Evolutionary conservation across 495 filamentous ascomycete species (phyloP), one percentile per base, ranked within the genome.

Genomic region (Cairneyella variabilis): DNA sequence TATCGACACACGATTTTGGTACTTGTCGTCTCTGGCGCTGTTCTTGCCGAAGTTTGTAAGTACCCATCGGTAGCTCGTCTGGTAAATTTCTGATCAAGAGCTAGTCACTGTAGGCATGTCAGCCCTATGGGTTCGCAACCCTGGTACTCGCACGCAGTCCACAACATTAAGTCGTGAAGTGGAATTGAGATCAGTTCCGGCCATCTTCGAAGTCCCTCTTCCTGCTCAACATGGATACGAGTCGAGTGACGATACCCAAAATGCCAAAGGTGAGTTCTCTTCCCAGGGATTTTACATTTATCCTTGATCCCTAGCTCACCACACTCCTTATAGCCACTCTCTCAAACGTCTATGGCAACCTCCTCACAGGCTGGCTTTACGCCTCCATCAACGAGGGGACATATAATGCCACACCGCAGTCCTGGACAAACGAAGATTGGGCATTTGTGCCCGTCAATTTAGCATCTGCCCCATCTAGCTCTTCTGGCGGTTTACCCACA

Each of bases 21-120:
- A 8, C 27, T 67, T 3, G 39, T 73, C 9, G 65, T 64, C 4
- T 51, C 60, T 3, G 68, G 70, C 3, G 44, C 53, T 0, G 54
- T 67, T 27, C 52, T 71, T 3, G 54, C 64, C 2, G 61, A 69
- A 38, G 45, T 70, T 22, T 69, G 69, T 71, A 60, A 52, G 71
- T 67, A 51, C 10, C 2, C 25, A 17, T 20, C n/a, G 7, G 22
- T 38, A 3, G 42, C 14, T 23, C 12, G 30, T 52, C 1, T n/a
- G n/a, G n/a, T n/a, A n/a, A n/a, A n/a, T n/a, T n/a, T n/a, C n/a
- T n/a, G n/a, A n/a, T 32, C 28, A 7, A 32, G 28, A 32, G 7
- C 7, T 32, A 73, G 69, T 64, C 25, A 73, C 68, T 4, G 67
- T 69, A 18, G 45, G 65, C 2, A 73, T 73, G 68, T 71, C 69